Evolutionary conservation across 129 eudicot genomes (phyloP).

Genomic region (carrot (Daucus carota)): DH1_v3.0 NC_030386.2:3997501-3998000

Average conservation of each 20-base stretch:
- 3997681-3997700: not conserved
- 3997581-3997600: not conserved
- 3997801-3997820: slow-evolving; percentile 74
- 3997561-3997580: not conserved
- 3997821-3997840: slow-evolving; percentile 71
- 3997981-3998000: not conserved
- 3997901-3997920: not conserved
- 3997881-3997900: not conserved
- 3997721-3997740: slow-evolving; percentile 69
- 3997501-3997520: slow-evolving; percentile 88
- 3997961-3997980: not conserved
- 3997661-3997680: no score
- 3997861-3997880: not conserved
- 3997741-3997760: slow-evolving; percentile 88
- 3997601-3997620: no score
- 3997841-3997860: slow-evolving; percentile 57
- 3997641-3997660: no score
- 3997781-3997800: slow-evolving; percentile 99
- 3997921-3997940: not conserved
- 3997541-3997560: not conserved
- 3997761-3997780: slow-evolving; percentile 85
- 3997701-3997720: slow-evolving; percentile 58
- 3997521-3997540: slow-evolving; percentile 67
- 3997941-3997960: no score
- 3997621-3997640: no score